phyloP scores from a whole-genome alignment of 345 rosid genomes.

The Moringa oleifera region DNA sequence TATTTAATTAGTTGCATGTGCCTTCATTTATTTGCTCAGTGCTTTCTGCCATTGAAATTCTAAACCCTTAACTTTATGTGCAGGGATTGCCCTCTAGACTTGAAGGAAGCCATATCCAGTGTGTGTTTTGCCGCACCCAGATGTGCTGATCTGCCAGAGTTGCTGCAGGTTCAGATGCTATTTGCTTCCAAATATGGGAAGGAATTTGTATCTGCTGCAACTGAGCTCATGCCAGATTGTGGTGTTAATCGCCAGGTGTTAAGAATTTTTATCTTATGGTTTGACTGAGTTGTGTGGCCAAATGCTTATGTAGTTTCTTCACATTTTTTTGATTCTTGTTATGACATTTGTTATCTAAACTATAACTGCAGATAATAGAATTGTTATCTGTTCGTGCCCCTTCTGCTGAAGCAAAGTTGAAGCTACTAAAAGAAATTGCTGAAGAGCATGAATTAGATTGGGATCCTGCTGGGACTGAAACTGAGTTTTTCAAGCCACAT shows the following conservation, averaged over 20 bases:
- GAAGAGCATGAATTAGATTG: constrained; percentile 91
- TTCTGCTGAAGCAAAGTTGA: constrained; percentile 62
- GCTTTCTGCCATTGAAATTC: neutral
- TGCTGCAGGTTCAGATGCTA: constrained; percentile 84
- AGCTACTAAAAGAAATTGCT: constrained; percentile 91
- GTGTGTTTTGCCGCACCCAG: constrained; percentile 97
- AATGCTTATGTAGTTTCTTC: neutral
- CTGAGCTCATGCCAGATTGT: constrained; percentile 90
- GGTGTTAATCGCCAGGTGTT: constrained; percentile 96
- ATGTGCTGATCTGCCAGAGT: constrained; percentile 89
- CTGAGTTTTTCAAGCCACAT: constrained; percentile 72
- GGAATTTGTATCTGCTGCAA: constrained; percentile 86
- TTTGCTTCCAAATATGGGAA: constrained; percentile 83
- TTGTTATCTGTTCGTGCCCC: constrained; percentile 88
- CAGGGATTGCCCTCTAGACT: constrained; percentile 96
- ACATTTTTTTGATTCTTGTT: neutral
- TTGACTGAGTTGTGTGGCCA: constrained; percentile 6
- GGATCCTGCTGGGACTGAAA: constrained; percentile 87
- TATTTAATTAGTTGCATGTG: too few species aligned
- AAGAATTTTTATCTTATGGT: neutral
- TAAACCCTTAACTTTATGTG: neutral
- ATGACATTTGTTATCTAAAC: constrained; percentile 12
- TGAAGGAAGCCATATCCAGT: constrained; percentile 93
- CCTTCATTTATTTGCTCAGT: too few species aligned
- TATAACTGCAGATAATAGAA: constrained; percentile 66